Percentiles rank a stretch among this genome's conserved stretches.
Evolutionary conservation across 331 rosid species (phyloP).

Genomic region (Stylosanthes scabra): DNA sequence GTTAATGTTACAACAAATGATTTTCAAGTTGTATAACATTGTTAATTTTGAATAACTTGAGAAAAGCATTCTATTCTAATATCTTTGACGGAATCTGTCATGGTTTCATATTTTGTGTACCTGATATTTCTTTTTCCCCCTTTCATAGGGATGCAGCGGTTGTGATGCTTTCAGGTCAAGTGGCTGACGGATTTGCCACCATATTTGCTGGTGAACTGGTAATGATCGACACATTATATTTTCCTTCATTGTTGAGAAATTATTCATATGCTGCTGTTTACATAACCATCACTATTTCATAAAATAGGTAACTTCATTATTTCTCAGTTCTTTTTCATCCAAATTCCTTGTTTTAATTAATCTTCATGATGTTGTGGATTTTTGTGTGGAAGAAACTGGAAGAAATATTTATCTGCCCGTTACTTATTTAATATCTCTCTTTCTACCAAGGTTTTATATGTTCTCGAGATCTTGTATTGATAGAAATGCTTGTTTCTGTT

Average conservation of each 20-base stretch:
- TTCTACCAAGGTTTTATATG: constrained; percentile 3
- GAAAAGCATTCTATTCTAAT: constrained; percentile 3
- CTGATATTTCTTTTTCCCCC: neutral
- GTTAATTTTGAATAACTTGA: constrained; percentile 2
- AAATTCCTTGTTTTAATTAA: constrained; percentile 15
- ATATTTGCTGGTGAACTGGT: constrained; percentile 96
- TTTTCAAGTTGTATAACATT: constrained; percentile 5
- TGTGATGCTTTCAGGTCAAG: constrained; percentile 97
- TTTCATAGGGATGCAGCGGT: constrained; percentile 76
- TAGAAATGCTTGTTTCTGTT: constrained; percentile 27
- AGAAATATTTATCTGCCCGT: neutral
- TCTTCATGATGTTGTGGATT: constrained; percentile 17
- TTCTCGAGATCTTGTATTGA: constrained; percentile 29
- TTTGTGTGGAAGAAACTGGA: constrained; percentile 2
- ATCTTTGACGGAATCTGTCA: constrained; percentile 16
- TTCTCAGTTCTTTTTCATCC: neutral
- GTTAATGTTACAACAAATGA: neutral
- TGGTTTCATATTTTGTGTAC: constrained; percentile 15
- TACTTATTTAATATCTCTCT: neutral
- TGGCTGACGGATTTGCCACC: constrained; percentile 89
- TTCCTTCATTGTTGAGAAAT: constrained; percentile 3
- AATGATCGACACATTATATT: constrained; percentile 15
- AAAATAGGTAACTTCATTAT: constrained; percentile 4
- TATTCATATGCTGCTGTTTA: constrained; percentile 2
- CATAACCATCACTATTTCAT: neutral